These are phyloP conservation scores for Musa balbisiana DNA, from an alignment of 202 grass and related monocot species.

Conservation along the genomic window DNA sequence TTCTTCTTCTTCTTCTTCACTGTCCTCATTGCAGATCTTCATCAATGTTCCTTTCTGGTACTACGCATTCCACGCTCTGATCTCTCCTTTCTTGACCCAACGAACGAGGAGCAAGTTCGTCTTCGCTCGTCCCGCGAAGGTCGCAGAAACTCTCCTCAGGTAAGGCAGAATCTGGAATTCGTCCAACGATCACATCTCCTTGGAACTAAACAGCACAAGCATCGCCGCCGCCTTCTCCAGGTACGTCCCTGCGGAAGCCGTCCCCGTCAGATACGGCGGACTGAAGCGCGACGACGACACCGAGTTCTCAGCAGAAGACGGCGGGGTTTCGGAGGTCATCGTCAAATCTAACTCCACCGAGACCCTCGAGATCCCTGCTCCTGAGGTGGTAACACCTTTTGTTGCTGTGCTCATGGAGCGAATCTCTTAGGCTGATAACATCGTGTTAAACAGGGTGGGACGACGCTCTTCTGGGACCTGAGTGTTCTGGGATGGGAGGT, in stretches of 20 bases:
- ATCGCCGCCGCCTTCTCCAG: constrained; percentile 18
- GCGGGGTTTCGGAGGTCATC: constrained; percentile 39
- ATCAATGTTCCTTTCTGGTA: constrained; percentile 98
- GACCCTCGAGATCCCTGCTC: constrained; percentile 56
- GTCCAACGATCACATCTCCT: not conserved
- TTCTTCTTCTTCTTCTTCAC: too few species aligned
- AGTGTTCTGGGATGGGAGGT: constrained; percentile 70
- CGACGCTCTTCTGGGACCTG: constrained; percentile 61
- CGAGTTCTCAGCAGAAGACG: constrained; percentile 47
- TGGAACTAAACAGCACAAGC: not conserved
- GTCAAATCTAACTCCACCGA: constrained; percentile 53
- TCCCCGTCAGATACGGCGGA: constrained; percentile 80
- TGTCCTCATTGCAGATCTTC: constrained; percentile 12
- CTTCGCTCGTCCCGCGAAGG: constrained; percentile 61
- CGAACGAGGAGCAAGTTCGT: constrained; percentile 97
- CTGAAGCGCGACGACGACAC: constrained; percentile 58
- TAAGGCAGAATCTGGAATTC: constrained; percentile 21
- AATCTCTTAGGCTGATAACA: not conserved
- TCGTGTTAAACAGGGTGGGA: constrained; percentile 35
- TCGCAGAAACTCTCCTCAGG: constrained; percentile 87
- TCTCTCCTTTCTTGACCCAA: constrained; percentile 90
- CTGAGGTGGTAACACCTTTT: constrained; percentile 29
- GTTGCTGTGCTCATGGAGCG: too few species aligned
- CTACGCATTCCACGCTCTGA: constrained; percentile 73
- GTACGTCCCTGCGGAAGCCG: constrained; percentile 66